Conservation (phyloP, 2,329 filamentous ascomycete genomes). For the Botryotinia globosa region DNA sequence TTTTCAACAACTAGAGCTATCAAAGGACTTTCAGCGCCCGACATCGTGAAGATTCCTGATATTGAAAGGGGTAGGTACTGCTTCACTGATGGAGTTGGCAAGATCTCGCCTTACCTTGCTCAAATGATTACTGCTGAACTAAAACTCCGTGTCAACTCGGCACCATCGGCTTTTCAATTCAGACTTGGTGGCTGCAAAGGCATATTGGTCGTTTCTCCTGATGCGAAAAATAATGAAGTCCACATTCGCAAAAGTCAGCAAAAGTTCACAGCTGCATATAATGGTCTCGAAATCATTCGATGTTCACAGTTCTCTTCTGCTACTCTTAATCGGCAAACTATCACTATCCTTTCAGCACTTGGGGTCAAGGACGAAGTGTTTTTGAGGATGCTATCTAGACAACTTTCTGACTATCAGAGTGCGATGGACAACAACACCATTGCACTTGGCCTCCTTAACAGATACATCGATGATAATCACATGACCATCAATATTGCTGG, state of each 20-base stretch:
- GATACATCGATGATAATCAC: constrained; percentile 81
- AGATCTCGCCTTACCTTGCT: constrained; percentile 78
- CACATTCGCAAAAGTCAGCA: constrained; percentile 80
- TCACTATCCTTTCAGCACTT: constrained; percentile 76
- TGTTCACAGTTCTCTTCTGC: constrained; percentile 74
- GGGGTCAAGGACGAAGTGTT: constrained; percentile 70
- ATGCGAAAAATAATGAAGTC: constrained; percentile 64
- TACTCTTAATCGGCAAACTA: constrained; percentile 85
- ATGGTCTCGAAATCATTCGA: constrained; percentile 80
- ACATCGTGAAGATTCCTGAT: constrained; percentile 61
- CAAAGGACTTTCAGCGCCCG: constrained; percentile 56
- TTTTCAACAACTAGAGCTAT: constrained; percentile 89
- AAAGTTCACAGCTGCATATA: constrained; percentile 74
- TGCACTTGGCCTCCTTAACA: constrained; percentile 67
- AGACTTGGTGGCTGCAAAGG: constrained; percentile 92
- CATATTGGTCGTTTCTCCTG: constrained; percentile 72
- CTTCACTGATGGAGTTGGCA: constrained; percentile 92
- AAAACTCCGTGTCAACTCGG: constrained; percentile 53
- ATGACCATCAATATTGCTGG: constrained; percentile 70
- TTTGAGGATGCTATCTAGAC: constrained; percentile 60
- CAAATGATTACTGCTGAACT: constrained; percentile 71
- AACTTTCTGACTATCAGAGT: constrained; percentile 64
- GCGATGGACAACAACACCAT: constrained; percentile 65
- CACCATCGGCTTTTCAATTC: constrained; percentile 86
- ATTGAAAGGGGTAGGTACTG: constrained; percentile 64